phyloP scores from a whole-genome alignment of 2,329 filamentous ascomycete genomes.

The Claviceps sp. region DNA sequence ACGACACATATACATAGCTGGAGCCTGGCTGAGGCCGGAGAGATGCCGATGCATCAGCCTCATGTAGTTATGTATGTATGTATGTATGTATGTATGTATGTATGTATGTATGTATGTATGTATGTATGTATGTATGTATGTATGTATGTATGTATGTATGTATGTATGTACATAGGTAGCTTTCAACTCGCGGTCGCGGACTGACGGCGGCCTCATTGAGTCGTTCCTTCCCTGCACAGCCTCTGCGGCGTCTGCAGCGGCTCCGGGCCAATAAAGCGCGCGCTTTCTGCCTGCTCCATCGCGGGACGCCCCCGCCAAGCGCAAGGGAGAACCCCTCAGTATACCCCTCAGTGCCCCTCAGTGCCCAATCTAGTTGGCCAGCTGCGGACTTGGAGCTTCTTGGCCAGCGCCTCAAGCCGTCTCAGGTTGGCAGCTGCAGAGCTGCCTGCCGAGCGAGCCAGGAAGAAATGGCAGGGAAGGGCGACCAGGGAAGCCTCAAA shows the following conservation, averaged over 20 bases:
- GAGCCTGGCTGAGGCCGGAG: conserved; percentile 1
- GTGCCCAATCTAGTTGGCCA: neutral
- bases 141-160: no score
- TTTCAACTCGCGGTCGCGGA: neutral
- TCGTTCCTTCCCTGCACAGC: no score
- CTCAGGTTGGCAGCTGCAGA: neutral
- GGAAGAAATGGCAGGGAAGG: no score
- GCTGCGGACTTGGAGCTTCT: neutral
- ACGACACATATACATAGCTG: neutral
- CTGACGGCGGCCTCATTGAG: no score
- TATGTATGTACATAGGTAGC: no score
- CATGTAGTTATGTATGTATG: no score
- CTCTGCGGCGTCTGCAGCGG: neutral
- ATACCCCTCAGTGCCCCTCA: neutral
- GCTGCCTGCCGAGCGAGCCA: neutral
- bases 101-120: no score
- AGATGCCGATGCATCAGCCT: neutral
- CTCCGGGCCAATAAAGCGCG: neutral
- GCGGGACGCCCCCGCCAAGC: no score
- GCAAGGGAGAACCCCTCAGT: no score
- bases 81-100: no score
- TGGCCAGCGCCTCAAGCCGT: neutral
- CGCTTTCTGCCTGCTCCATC: neutral
- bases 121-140: no score
- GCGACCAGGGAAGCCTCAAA: neutral